phyloP scores from a whole-genome alignment of 805 yeast species.

The Groenewaldozyma tartarivorans region DNA sequence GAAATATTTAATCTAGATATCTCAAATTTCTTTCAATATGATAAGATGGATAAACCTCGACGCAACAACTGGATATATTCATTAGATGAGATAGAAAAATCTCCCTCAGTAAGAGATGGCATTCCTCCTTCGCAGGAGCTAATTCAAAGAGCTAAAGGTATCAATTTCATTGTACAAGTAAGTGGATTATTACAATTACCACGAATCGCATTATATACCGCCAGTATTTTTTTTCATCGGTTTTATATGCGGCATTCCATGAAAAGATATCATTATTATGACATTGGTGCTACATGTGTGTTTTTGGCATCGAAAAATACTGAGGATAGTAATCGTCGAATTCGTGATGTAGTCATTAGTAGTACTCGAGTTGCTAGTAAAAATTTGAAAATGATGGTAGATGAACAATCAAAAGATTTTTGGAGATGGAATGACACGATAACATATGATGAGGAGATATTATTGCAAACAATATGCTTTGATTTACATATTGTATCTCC shows the following conservation, averaged over 20 bases:
- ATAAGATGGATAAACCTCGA: neutral
- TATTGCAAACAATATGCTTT: conserved; percentile 38
- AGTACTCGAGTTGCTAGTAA: conserved; percentile 41
- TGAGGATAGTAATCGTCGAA: conserved; percentile 41
- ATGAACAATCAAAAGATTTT: conserved; percentile 38
- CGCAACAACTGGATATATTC: conserved; percentile 18
- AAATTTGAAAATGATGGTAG: conserved; percentile 30
- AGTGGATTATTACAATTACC: conserved; percentile 38
- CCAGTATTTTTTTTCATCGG: conserved; percentile 40
- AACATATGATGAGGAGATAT: conserved; percentile 36
- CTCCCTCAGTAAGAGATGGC: conserved; percentile 19
- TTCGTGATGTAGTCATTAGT: conserved; percentile 40
- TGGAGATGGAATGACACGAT: conserved; percentile 44
- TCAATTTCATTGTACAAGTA: conserved; percentile 36
- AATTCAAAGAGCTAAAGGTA: conserved; percentile 38
- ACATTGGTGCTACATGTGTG: conserved; percentile 41
- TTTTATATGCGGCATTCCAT: conserved; percentile 41
- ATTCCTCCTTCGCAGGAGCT: conserved; percentile 27
- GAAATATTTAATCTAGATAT: no score
- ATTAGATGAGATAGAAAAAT: conserved; percentile 13
- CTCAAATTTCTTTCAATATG: no score
- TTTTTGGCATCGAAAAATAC: conserved; percentile 47
- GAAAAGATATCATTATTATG: conserved; percentile 37
- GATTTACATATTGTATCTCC: conserved; percentile 39
- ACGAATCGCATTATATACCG: conserved; percentile 39